phyloP scores from a whole-genome alignment of 2,329 filamentous ascomycete genomes.

The Phialocephala sp. region DNA sequence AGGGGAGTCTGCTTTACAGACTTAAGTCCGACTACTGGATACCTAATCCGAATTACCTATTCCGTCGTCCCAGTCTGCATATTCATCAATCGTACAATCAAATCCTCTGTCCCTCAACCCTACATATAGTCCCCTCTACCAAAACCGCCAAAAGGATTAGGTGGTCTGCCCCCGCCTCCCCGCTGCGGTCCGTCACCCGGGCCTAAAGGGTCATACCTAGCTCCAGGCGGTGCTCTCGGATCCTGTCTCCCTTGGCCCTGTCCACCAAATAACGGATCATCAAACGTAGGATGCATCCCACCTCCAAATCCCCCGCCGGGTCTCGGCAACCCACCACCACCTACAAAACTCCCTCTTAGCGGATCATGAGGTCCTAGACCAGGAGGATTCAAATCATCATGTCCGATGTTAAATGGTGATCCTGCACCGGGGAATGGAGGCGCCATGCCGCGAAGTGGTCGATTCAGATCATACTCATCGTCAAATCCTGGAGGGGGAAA shows the following conservation, averaged over 20 bases:
- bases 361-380: constrained; percentile 87
- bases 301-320: constrained; percentile 47
- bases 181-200: constrained; percentile 65
- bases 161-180: constrained; percentile 52
- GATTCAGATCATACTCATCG: constrained; percentile 85
- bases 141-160: constrained; percentile 29
- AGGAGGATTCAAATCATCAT: constrained; percentile 86
- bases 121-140: constrained; percentile 56
- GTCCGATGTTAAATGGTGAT: constrained; percentile 74
- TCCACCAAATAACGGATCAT: constrained; percentile 83
- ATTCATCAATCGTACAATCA: neutral
- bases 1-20: neutral
- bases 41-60: neutral
- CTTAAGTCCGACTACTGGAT: neutral
- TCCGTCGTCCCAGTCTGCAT: neutral
- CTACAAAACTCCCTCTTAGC: constrained; percentile 68
- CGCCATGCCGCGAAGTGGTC: constrained; percentile 60
- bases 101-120: neutral
- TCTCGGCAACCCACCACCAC: constrained; percentile 57
- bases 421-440: constrained; percentile 45
- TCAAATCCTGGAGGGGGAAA: constrained; percentile 91
- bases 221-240: constrained; percentile 81
- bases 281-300: constrained; percentile 95
- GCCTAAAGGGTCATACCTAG: constrained; percentile 88
- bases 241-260: constrained; percentile 55